These are phyloP conservation scores for Talaromyces funiculosus DNA, from an alignment of 2,329 filamentous ascomycete genomes.

Conservation along the genomic window DNA sequence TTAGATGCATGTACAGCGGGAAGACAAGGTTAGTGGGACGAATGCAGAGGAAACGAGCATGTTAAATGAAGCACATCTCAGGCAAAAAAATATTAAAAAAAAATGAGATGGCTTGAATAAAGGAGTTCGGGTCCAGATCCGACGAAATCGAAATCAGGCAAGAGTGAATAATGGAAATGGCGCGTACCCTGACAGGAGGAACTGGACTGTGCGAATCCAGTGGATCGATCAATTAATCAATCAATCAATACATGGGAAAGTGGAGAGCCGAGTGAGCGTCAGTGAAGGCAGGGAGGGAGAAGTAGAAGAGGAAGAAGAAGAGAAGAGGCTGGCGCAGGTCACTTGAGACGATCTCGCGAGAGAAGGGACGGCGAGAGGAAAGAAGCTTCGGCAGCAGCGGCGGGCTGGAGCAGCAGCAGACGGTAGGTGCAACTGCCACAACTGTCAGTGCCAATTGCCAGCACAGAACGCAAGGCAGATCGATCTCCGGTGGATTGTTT, in stretches of 20 bases:
- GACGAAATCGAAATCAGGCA: conserved; percentile 18
- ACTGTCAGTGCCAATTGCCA: conserved; percentile 7
- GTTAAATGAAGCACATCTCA: conserved; percentile 9
- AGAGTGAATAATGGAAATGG: conserved; percentile 7
- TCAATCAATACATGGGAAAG: conserved; percentile 7
- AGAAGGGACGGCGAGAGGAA: conserved; percentile 4
- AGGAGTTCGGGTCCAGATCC: conserved; percentile 7
- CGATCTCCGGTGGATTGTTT: conserved; percentile 7
- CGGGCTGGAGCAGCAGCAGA: conserved; percentile 4
- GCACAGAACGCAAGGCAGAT: conserved; percentile 14
- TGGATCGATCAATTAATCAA: conserved; percentile 10
- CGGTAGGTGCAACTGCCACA: conserved; percentile 5
- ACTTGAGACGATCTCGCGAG: background rate
- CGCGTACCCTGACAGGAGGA: conserved; percentile 1
- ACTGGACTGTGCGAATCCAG: conserved; percentile 9
- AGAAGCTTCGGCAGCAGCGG: conserved; percentile 8
- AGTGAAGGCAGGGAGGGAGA: background rate
- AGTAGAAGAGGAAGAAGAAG: background rate
- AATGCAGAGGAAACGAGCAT: conserved; percentile 12
- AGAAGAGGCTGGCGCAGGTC: background rate
- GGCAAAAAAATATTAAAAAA: too few species aligned
- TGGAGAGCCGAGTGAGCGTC: background rate
- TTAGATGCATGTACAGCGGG: conserved; percentile 14
- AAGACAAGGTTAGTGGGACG: conserved; percentile 11
- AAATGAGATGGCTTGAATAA: conserved; percentile 7